Evolutionary conservation across 1,139 yeast genomes (phyloP), one percentile per base, ranked within the genome.

Genomic region (Suhomyces bolitotheri): DNA sequence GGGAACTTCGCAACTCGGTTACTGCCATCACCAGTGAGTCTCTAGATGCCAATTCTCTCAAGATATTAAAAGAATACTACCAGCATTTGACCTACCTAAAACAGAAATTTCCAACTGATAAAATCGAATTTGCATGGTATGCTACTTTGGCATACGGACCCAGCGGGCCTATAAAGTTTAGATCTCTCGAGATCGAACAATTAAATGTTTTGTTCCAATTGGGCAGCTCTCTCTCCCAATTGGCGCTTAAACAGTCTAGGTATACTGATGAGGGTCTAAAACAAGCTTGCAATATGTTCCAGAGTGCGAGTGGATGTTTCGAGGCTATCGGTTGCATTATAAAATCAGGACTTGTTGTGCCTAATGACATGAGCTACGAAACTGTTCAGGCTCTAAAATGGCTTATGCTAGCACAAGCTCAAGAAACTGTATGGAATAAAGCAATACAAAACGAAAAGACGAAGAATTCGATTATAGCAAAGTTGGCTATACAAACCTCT

Each of bases 351-450:
- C 16, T 43, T 22, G 19, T 25, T 21, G 22, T 21, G 42, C 15
- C 56, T 52, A 7, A 21, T 36, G 72, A 64, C 32, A 51, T 66
- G 17, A 57, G 60, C 6, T 13, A 19, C 4, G 52, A 52, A 5
- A 61, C 73, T 0, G 41, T 66, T 5, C 41, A 41, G 14, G 60
- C 64, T 29, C 51, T 71, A 20, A 51, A 51, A 31, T 45, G 45
- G n/a, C 48, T 88, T 15, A 76, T 78, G 76, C 54, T 85, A 25
- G 95, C 95, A 0, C 95, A 88, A 50, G 94, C 96, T 0, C 96
- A 89, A 56, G 97, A 90, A 53, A 71, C 78, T 8, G 79, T 83
- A 37, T 89, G 96, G 96, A 79, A 75, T 33, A 81, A 81, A 50
- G 90, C 96, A 0, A 60, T 76, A 1, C 35, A 47, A 5, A 56